Percentiles rank a stretch among this genome's conserved stretches.
These are phyloP conservation scores for Coniferiporia weirii DNA, from an alignment of 1,284 basidiomycete species.

Conservation along the genomic window DNA sequence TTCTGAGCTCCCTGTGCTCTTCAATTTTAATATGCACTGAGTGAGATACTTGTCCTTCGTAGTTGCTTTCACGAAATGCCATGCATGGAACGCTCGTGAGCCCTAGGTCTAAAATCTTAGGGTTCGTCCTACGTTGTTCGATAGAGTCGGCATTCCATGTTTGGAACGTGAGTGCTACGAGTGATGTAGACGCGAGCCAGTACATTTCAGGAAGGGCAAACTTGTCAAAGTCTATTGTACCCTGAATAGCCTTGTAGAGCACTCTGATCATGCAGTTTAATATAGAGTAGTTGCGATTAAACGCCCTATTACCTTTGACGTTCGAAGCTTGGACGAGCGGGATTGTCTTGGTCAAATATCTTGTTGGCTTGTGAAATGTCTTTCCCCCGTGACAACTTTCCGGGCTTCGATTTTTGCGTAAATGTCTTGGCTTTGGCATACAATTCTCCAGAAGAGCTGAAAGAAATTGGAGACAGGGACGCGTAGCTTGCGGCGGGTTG, in stretches of 20 bases:
- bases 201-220: constrained; percentile 23
- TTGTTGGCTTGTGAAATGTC: constrained; percentile 29
- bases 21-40: constrained; percentile 24
- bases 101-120: constrained; percentile 30
- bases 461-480: constrained; percentile 32
- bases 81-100: constrained; percentile 27
- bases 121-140: constrained; percentile 23
- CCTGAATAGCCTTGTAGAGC: constrained; percentile 14
- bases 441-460: constrained; percentile 23
- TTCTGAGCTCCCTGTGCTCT: constrained; percentile 24
- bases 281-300: not conserved
- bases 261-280: constrained; percentile 7
- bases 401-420: constrained; percentile 24
- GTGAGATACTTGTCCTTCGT: constrained; percentile 17
- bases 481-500: constrained; percentile 22
- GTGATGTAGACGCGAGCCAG: constrained; percentile 21
- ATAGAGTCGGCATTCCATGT: constrained; percentile 26
- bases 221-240: constrained; percentile 16
- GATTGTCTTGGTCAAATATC: constrained; percentile 20
- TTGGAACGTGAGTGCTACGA: constrained; percentile 29
- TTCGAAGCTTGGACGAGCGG: constrained; percentile 28
- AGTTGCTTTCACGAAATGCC: constrained; percentile 17
- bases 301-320: constrained; percentile 27
- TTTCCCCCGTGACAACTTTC: constrained; percentile 21
- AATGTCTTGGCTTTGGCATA: constrained; percentile 24